Conservation (phyloP, 2,329 filamentous ascomycete species). For the Fusarium verrucosum region DNA sequence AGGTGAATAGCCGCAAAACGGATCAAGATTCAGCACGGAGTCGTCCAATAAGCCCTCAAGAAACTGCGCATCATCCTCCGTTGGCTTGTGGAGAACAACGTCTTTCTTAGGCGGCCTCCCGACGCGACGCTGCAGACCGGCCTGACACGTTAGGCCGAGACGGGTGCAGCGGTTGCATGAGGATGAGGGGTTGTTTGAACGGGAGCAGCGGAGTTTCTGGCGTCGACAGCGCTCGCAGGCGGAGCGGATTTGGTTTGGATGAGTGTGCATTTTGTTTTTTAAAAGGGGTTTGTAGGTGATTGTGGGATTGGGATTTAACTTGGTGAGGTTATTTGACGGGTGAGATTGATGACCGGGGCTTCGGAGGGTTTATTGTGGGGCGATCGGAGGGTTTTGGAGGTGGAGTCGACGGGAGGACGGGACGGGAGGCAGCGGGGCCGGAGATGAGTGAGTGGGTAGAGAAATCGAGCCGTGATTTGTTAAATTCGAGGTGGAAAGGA, state of each 20-base stretch:
- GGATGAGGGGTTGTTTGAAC: slow-evolving; percentile 29
- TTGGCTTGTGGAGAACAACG: slow-evolving; percentile 6
- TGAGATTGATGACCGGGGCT: neutral
- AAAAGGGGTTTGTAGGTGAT: neutral
- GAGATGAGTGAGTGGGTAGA: neutral
- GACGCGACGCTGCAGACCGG: slow-evolving; percentile 46
- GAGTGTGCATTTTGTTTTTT: slow-evolving; percentile 35
- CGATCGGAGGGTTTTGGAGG: slow-evolving; percentile 30
- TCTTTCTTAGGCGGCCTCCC: slow-evolving; percentile 45
- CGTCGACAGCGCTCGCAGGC: slow-evolving; percentile 48
- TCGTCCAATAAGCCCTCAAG: slow-evolving; percentile 31
- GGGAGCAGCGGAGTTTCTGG: slow-evolving; percentile 48
- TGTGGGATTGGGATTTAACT: neutral
- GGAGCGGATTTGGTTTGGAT: slow-evolving; percentile 48
- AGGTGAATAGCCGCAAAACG: slow-evolving; percentile 16
- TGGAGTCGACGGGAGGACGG: neutral
- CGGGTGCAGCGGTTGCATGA: slow-evolving; percentile 45
- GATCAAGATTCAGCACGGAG: slow-evolving; percentile 30
- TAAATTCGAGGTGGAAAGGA: neutral
- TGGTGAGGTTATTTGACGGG: neutral
- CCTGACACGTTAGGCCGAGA: slow-evolving; percentile 43
- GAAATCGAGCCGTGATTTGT: neutral
- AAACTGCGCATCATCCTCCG: slow-evolving; percentile 22
- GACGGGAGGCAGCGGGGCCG: slow-evolving; percentile 3
- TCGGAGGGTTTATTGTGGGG: slow-evolving; percentile 34